Conservation (phyloP, 257 asterid species). For the Voacanga thouarsii region DNA sequence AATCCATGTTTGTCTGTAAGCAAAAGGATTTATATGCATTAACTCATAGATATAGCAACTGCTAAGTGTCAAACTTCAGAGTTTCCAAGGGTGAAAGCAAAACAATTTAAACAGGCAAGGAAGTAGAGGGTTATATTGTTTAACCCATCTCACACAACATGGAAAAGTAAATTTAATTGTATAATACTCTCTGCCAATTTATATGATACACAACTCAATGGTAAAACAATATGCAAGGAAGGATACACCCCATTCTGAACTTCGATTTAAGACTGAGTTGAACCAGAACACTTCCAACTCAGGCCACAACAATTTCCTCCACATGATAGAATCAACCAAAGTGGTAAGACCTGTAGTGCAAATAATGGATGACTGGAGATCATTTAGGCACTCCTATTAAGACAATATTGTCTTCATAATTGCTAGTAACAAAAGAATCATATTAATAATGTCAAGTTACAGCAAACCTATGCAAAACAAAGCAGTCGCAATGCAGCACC, state of each 20-base stretch:
- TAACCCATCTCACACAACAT: not conserved
- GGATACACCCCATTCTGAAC: slow-evolving; percentile 99
- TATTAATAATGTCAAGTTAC: not conserved
- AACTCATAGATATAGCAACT: not conserved
- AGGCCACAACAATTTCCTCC: slow-evolving; percentile 90
- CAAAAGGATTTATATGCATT: not conserved
- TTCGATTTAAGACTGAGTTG: slow-evolving; percentile 88
- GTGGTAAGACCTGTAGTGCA: slow-evolving; percentile 63
- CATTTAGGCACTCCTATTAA: slow-evolving; percentile 1
- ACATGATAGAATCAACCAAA: slow-evolving; percentile 69
- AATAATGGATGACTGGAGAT: not conserved
- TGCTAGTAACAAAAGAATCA: not conserved
- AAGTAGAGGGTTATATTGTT: not conserved
- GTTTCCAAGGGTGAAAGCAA: not conserved
- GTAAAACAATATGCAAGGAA: slow-evolving; percentile 22
- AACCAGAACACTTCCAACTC: slow-evolving; percentile 96
- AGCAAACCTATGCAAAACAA: slow-evolving; percentile 70
- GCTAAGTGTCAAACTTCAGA: not conserved
- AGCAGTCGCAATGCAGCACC: slow-evolving; percentile 53
- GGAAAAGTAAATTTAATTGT: not conserved
- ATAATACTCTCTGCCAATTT: not conserved
- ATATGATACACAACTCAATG: not conserved
- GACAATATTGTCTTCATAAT: slow-evolving; percentile 8
- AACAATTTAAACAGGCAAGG: not conserved
- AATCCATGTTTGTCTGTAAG: not conserved